Evolutionary conservation across 768 basidiomycete species (phyloP).

Genomic region (Suillus weaverae): DNA sequence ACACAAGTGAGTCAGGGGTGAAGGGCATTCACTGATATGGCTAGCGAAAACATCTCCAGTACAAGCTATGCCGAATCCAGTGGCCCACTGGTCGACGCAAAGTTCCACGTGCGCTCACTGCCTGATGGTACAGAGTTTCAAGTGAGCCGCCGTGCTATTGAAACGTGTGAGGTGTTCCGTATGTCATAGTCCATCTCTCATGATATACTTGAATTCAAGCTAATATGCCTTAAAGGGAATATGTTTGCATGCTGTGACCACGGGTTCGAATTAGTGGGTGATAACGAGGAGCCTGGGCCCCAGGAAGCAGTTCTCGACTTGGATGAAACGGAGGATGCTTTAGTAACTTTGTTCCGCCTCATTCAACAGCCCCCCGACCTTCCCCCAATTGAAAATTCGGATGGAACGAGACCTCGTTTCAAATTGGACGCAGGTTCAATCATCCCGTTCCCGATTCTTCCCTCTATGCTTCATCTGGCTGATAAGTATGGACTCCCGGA

Average conservation of each 20-base stretch:
- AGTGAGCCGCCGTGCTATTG: slow-evolving; percentile 50
- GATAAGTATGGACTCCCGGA: slow-evolving; percentile 67
- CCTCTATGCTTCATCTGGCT: slow-evolving; percentile 52
- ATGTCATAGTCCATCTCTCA: slow-evolving; percentile 24
- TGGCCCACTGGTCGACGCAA: slow-evolving; percentile 36
- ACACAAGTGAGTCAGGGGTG: not conserved
- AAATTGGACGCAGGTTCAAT: slow-evolving; percentile 39
- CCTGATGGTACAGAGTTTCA: slow-evolving; percentile 50
- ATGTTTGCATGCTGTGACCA: slow-evolving; percentile 67
- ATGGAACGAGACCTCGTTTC: slow-evolving; percentile 31
- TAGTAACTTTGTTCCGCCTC: slow-evolving; percentile 54
- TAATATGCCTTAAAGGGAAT: slow-evolving; percentile 43
- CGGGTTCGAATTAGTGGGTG: slow-evolving; percentile 12
- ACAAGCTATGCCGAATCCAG: not conserved
- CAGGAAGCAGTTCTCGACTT: slow-evolving; percentile 47
- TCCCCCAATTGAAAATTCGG: slow-evolving; percentile 35
- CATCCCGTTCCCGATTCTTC: slow-evolving; percentile 67
- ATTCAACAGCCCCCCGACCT: slow-evolving; percentile 55
- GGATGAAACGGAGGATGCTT: slow-evolving; percentile 48
- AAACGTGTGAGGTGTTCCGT: slow-evolving; percentile 66
- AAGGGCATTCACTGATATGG: not conserved
- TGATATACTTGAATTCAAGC: not conserved
- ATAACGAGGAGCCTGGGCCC: slow-evolving; percentile 11
- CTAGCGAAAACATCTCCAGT: not conserved
- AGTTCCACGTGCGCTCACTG: slow-evolving; percentile 57